phyloP scores from a whole-genome alignment of 129 eudicot species.

The Lonicera japonica region DNA sequence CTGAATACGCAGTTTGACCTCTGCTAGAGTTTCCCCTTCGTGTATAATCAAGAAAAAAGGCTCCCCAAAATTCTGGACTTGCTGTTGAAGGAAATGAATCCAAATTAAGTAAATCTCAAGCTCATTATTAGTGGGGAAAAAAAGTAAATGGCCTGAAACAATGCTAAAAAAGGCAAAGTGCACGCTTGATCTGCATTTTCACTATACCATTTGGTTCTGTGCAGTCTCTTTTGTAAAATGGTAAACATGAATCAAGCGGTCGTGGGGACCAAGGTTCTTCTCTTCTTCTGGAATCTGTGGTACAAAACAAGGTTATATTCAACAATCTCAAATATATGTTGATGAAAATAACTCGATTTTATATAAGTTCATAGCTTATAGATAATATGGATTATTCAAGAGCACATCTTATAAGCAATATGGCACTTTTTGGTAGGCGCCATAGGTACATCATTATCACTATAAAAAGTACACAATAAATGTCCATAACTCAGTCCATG shows the following conservation, averaged over 20 bases:
- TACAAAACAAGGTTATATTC: neutral
- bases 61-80: conserved; percentile 89
- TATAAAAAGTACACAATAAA: neutral
- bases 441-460: neutral
- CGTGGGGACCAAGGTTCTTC: conserved; percentile 75
- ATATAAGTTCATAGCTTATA: neutral
- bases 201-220: conserved; percentile 78
- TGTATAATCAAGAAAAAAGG: conserved; percentile 84
- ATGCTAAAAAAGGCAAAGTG: neutral
- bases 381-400: neutral
- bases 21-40: conserved; percentile 82
- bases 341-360: no score
- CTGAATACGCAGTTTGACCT: conserved; percentile 73
- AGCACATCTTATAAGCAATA: neutral
- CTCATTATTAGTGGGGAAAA: neutral
- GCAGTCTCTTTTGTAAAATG: conserved; percentile 92
- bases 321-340: no score
- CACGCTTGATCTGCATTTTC: conserved; percentile 1
- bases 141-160: neutral
- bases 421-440: neutral
- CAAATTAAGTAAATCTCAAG: no score
- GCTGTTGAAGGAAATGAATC: conserved; percentile 45
- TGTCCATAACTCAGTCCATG: neutral
- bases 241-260: conserved; percentile 89
- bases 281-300: conserved; percentile 94